Percentiles rank a stretch among this genome's conserved stretches.
These are phyloP conservation scores for Peronospora belbahrii DNA, from an alignment of 352 stramenopile species.

Conservation along the genomic window DNA sequence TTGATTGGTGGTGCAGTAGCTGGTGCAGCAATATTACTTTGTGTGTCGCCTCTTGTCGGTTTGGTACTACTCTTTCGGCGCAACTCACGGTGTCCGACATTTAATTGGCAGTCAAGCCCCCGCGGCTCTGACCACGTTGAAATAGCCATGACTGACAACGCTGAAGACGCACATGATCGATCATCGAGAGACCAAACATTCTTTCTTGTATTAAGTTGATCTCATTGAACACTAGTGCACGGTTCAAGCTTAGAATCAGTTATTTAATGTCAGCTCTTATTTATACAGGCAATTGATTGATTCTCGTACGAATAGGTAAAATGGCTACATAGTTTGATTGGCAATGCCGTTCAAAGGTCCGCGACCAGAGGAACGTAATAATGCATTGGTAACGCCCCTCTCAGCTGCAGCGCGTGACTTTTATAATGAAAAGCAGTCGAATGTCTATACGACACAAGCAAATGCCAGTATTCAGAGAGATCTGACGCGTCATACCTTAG, in stretches of 20 bases:
- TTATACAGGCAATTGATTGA: not conserved
- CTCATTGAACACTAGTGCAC: not conserved
- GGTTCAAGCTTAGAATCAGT: not conserved
- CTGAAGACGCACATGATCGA: slow-evolving; percentile 24
- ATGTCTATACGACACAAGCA: slow-evolving; percentile 56
- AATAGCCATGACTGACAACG: slow-evolving; percentile 16
- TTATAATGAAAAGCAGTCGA: slow-evolving; percentile 55
- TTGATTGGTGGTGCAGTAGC: slow-evolving; percentile 19
- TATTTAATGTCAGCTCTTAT: slow-evolving; percentile 1
- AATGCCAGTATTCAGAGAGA: slow-evolving; percentile 67
- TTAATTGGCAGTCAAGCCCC: slow-evolving; percentile 8
- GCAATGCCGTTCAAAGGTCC: slow-evolving; percentile 49
- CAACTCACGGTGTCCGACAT: slow-evolving; percentile 4
- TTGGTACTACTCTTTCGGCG: slow-evolving; percentile 18
- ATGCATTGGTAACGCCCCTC: slow-evolving; percentile 23
- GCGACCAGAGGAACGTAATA: slow-evolving; percentile 38
- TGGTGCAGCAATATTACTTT: slow-evolving; percentile 24
- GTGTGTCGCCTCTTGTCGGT: slow-evolving; percentile 23
- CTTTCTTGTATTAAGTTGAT: slow-evolving; percentile 20
- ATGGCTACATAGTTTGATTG: slow-evolving; percentile 7
- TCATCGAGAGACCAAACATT: slow-evolving; percentile 26
- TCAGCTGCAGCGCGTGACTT: slow-evolving; percentile 44
- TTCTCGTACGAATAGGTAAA: not conserved
- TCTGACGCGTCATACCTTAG: slow-evolving; percentile 54
- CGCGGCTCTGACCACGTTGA: slow-evolving; percentile 6